Conservation (phyloP, 1,139 yeast genomes). For the Nakaseomyces nivariensis region DNA sequence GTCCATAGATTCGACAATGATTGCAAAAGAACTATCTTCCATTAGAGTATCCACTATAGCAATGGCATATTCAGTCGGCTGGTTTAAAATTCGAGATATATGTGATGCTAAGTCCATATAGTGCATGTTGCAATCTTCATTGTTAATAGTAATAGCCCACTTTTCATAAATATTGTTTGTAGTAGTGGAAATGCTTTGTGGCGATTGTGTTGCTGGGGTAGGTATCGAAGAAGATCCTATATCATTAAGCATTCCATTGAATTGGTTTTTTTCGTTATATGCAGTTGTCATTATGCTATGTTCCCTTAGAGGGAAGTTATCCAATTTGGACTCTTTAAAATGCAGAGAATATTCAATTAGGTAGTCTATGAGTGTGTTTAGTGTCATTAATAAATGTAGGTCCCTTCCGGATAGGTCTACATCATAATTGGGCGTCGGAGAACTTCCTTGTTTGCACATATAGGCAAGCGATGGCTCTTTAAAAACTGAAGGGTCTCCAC, state of each 20-base stretch:
- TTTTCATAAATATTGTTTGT: constrained; percentile 25
- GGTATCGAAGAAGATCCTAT: not conserved
- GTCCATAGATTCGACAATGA: constrained; percentile 17
- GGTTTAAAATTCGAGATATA: constrained; percentile 17
- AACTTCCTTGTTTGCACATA: constrained; percentile 37
- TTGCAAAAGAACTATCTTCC: constrained; percentile 15
- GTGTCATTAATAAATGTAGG: not conserved
- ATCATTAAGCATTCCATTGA: not conserved
- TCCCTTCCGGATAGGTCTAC: not conserved
- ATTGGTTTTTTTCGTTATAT: not conserved
- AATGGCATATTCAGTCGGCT: constrained; percentile 22
- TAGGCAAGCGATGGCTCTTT: constrained; percentile 15
- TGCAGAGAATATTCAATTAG: not conserved
- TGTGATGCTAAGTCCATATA: constrained; percentile 21
- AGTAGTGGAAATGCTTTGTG: constrained; percentile 27
- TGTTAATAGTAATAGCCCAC: constrained; percentile 23
- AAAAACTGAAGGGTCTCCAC: constrained; percentile 76
- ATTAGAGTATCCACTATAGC: constrained; percentile 15
- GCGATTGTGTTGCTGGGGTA: not conserved
- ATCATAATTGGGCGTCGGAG: not conserved
- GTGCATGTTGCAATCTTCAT: constrained; percentile 21
- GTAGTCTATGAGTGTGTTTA: not conserved
- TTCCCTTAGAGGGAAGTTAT: not conserved
- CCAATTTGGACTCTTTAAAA: not conserved
- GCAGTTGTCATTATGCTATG: not conserved